Conservation (phyloP, 1,284 basidiomycete genomes). For the Rhizoctonia solani region DNA sequence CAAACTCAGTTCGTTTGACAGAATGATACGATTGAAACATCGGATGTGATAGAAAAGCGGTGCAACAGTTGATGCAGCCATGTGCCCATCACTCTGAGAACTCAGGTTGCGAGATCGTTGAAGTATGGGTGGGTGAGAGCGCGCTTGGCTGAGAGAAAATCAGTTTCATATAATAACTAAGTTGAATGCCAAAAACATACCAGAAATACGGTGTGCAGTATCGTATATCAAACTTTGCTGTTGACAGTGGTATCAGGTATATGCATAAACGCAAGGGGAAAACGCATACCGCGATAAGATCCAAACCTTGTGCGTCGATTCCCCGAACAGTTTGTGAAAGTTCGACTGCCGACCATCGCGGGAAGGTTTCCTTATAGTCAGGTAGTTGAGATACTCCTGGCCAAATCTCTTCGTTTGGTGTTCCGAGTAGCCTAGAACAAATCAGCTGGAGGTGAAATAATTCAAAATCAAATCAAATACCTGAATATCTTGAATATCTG, state of each 20-base stretch:
- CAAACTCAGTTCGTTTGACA: too few relatives aligned
- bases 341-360: slow-evolving; percentile 73
- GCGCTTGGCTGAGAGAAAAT: slow-evolving; percentile 68
- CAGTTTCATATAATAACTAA: slow-evolving; percentile 15
- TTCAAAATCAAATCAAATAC: slow-evolving; percentile 50
- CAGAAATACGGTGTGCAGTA: slow-evolving; percentile 91
- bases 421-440: slow-evolving; percentile 79
- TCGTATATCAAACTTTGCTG: slow-evolving; percentile 88
- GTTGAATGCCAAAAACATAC: slow-evolving; percentile 52
- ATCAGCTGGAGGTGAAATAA: background rate
- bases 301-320: slow-evolving; percentile 61
- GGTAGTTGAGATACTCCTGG: slow-evolving; percentile 88
- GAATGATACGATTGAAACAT: too few relatives aligned
- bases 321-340: slow-evolving; percentile 48
- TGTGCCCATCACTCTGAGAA: too few relatives aligned
- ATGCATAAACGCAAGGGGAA: background rate
- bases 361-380: slow-evolving; percentile 97
- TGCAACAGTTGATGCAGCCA: too few relatives aligned
- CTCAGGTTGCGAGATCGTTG: slow-evolving; percentile 46
- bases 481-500: slow-evolving; percentile 99
- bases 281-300: slow-evolving; percentile 68
- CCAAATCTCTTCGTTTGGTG: slow-evolving; percentile 92
- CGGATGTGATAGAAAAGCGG: background rate
- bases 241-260: slow-evolving; percentile 40
- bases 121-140: slow-evolving; percentile 85